Evolutionary conservation across 495 filamentous ascomycete species (phyloP), one percentile per base, ranked within the genome.

Genomic region (Parachaetomium inaequale): DNA sequence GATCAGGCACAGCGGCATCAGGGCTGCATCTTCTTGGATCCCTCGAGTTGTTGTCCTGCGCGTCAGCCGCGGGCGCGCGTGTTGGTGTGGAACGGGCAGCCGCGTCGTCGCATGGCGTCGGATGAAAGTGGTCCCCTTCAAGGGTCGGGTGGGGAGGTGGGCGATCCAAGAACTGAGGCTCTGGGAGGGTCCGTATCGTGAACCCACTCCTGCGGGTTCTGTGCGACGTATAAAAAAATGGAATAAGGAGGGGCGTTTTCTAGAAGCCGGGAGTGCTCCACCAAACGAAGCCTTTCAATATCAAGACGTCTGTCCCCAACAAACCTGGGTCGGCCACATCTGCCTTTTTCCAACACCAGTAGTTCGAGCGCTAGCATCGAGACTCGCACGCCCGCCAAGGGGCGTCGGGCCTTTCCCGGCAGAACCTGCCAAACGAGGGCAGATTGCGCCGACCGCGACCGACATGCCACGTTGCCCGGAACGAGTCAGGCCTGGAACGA

Each of bases 171-270:
- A 64, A 67, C 31, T 73, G 72, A 75, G 72, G 72, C 72, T 75
- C 72, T 75, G 66, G 71, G 72, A 75, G 72, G 72, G 71, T 70
- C 72, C 66, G 28, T 63, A 69, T 72, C 66, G 69, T 68, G 69
- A 75, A 75, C 66, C 72, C 72, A 75, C 72, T 66, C 68, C 65
- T 68, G 70, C 70, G 70, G 72, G 67, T 66, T 72, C 67, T 75
- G 72, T 75, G 71, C 63, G 68, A 75, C 72, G 68, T 73, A 61
- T 55, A 69, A 63, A 71, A 70, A 67, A 68, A 63, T 68, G 64
- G 68, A 65, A 63, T 64, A 67, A 61, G 65, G 61, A 69, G 70
- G 71, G 54, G 68, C 65, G 62, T 63, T 26, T 71, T 71, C 72
- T 69, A 68, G 68, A 71, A 73, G 68, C 58, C 58, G 58, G n/a